Evolutionary conservation across 2,329 filamentous ascomycete species (phyloP).

Genomic region (Biscogniauxia marginata): DNA sequence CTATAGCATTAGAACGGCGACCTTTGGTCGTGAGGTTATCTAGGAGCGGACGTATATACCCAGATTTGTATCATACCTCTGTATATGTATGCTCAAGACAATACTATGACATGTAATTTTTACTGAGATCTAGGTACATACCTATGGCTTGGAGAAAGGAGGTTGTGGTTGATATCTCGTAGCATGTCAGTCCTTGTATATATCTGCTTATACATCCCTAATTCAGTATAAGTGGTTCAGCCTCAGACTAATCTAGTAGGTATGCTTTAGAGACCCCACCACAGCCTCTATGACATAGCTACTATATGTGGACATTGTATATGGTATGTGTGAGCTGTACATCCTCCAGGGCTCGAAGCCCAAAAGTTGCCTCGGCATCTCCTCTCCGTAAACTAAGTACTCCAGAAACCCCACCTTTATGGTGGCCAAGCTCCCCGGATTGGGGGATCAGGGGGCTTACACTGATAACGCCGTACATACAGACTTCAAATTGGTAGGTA

Average conservation of each 20-base stretch:
- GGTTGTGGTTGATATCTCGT: too few species aligned
- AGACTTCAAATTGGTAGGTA: background rate
- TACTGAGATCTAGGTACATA: too few species aligned
- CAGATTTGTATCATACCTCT: background rate
- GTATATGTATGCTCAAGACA: background rate
- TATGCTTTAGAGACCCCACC: too few species aligned
- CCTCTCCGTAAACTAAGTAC: conserved; percentile 16
- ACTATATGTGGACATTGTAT: too few species aligned
- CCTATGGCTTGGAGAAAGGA: too few species aligned
- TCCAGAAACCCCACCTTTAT: conserved; percentile 20
- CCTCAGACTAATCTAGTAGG: too few species aligned
- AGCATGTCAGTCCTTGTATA: too few species aligned
- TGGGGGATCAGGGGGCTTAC: background rate
- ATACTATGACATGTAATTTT: background rate
- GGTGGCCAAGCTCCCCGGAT: conserved; percentile 2
- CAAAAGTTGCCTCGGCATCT: conserved; percentile 28
- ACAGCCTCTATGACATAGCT: background rate
- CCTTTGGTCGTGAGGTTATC: background rate
- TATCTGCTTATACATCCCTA: too few species aligned
- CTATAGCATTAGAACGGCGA: background rate
- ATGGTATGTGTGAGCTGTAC: too few species aligned
- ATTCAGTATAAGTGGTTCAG: too few species aligned
- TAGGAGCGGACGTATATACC: background rate
- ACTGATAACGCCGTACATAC: background rate
- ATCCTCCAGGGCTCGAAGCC: background rate